Evolutionary conservation across 179 eudicot species (phyloP), one percentile per base, ranked within the genome.

Genomic region (Amaranthus tricolor): DNA sequence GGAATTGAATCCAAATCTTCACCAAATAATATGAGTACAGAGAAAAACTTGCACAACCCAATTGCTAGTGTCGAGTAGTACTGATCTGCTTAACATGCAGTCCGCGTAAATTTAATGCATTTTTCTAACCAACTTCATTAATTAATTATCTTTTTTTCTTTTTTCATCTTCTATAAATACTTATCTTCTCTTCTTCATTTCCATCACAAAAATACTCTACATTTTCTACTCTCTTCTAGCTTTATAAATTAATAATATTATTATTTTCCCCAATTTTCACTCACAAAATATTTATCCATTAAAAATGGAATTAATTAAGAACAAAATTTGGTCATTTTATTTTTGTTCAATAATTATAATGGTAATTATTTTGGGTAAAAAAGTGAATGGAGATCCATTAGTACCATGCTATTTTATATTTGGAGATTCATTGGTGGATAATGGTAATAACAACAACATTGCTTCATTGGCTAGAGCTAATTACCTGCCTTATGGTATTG

Each of bases 351-450:
- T 44, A 3, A 58, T 68, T 17, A 58, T 76, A 19, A 24, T 47
- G 50, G 66, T 53, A 13, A 63, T 31, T 11, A 11, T 73, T 47
- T 31, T 6, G 68, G 72, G 78, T 31, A 31, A 31, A 50, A 76
- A 73, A 17, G 88, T 70, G 5, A 73, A 74, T 8, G 86, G 83
- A 49, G 82, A 82, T 14, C 91, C 91, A 0, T 83, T 86, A 78
- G 92, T 88, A 20, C 97, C 98, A 6, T 91, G 97, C 40, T 88
- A 82, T 80, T 93, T 88, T 70, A 83, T 91, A 3, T 93, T 93
- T 71, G 98, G 98, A 2, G 98, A 93, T 65, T 93, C 98, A 1
- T 86, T 93, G 68, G 91, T 91, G 7, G 98, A 93, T 68, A 88
- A 87, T 78, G 98, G 98, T 2, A 93, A 93, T 76, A 93, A 93